Base-by-base conservation (phyloP, 1,284 basidiomycete genomes). In the Pseudozyma flocculosa region DNA sequence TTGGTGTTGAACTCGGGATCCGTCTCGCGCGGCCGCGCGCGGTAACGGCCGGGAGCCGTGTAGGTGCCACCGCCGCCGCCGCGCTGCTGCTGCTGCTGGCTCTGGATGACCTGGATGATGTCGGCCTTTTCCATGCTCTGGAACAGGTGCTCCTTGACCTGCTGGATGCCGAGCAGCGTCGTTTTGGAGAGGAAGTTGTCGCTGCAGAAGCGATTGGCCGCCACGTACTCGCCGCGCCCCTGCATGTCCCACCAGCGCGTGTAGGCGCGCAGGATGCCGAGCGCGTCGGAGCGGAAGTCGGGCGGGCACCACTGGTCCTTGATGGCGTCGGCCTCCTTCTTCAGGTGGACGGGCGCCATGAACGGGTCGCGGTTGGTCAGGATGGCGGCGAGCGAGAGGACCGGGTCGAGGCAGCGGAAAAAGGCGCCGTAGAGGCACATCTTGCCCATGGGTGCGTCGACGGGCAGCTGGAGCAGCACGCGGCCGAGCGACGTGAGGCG, bases 331-430 rank as follows among this genome's bases (percentile, higher is more conserved):
- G 82, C 82, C 71, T 82, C 75, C 7, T 61, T 62, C 69, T 81
- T 80, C 32, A 80, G 61, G 4, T 78, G 63, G 24, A 85, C 80
- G 0, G 92, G 92, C 0, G 87, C 85, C 47, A 94, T 80, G 82
- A 96, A 96, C 3, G 92, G 92, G 69, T 94, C 92, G 36, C 92
- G 86, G 72, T 89, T 90, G 10, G 90, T 88, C 66, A 95, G 80
- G 66, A 95, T 88, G 1, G 92, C 90, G 5, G 92, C 92, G 38
- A 97, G 83, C 3, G 90, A 90, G 45, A 96, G 80, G 0, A 91
- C 90, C 40, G 88, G 87, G 75, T 95, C 90, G 48, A 96, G 82
- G 79, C 92, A 96, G 53, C 89, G 85, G 86, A 95, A 95, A 82
- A 96, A 91, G 66, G 88, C 87, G 36, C 92, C 93, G 76, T 88